phyloP scores from a whole-genome alignment of 148 eudicot species.

The Pouteria glomerata region DNA sequence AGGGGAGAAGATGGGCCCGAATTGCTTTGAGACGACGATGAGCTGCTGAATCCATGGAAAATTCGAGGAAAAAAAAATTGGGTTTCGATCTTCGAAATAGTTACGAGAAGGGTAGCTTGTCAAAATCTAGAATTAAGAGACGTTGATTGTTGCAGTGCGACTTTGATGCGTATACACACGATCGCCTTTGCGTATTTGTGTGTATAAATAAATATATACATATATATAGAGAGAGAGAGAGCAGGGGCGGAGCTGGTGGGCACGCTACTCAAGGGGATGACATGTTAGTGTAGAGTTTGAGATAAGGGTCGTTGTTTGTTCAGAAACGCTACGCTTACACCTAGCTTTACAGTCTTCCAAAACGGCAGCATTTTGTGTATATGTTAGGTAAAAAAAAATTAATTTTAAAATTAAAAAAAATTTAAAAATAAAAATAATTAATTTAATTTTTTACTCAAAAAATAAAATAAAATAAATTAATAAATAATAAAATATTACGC shows the following conservation, averaged over 20 bases:
- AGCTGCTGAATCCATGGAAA: conserved; percentile 51
- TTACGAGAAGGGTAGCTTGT: background rate
- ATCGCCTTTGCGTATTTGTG: background rate
- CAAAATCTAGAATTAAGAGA: background rate
- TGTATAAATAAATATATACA: background rate
- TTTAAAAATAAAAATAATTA: too few relatives aligned
- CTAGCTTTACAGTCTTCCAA: too few relatives aligned
- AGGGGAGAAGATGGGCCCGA: conserved; percentile 46
- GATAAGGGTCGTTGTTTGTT: background rate
- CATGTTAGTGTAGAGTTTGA: background rate
- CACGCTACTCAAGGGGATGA: background rate
- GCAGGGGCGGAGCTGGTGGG: too few relatives aligned
- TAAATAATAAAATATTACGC: too few relatives aligned
- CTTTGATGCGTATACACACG: too few relatives aligned
- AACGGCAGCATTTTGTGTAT: too few relatives aligned
- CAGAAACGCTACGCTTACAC: too few relatives aligned
- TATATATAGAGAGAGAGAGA: background rate
- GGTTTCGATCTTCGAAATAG: background rate
- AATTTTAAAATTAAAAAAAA: too few relatives aligned
- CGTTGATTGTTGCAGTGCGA: too few relatives aligned
- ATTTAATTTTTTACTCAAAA: too few relatives aligned
- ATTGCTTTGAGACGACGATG: conserved; percentile 58
- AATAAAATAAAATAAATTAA: too few relatives aligned
- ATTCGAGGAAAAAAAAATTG: background rate
- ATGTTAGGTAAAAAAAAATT: too few relatives aligned